Evolutionary conservation across 441 rosid genomes (phyloP), one percentile per base, ranked within the genome.

Genomic region (Oxalis stricta): DNA sequence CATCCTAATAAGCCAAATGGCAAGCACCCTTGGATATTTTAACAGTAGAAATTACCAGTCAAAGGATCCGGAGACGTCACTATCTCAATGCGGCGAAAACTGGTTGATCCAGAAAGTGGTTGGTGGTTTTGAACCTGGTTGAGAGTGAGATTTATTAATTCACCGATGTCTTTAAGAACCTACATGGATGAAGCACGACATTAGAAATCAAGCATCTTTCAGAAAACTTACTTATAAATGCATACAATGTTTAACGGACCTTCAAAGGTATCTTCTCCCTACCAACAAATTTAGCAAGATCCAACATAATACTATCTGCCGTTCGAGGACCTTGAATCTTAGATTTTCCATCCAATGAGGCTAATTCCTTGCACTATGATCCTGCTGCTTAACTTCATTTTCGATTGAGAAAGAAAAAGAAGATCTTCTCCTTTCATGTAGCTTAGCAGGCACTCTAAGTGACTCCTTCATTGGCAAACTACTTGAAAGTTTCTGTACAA

Each of bases 101-200:
- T 80, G 0, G 98, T 89, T 61, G 88, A 76, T 50, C 83, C 84
- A 34, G 86, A 77, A 52, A 89, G 63, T 57, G 77, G 80, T 58
- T 76, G 80, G 54, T 53, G 78, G 54, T 58, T 75, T 66, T 69
- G 92, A 62, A 79, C 74, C 59, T 76, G 89, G 66, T 63, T 75
- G 50, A 82, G 77, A 33, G 89, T 68, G 63, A 71, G 73, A 66
- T 63, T 80, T 75, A 89, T 66, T 54, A 89, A 67, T 55, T 89
- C 82, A 41, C 96, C 70, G 32, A 85, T 70, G 65, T 82, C 84
- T 70, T 83, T 82, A 43, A 85, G 96, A 46, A 85, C 81, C 98
- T 89, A 63, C 53, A 55, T 14, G 32, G 41, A 37, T 28, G 33
- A 41, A 29, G 29, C 35, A 46, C n/a, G 34, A 61, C 48, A 50